Evolutionary conservation across 306 rosid genomes (phyloP).

Genomic region (Pyrus bretschneideri): DNA sequence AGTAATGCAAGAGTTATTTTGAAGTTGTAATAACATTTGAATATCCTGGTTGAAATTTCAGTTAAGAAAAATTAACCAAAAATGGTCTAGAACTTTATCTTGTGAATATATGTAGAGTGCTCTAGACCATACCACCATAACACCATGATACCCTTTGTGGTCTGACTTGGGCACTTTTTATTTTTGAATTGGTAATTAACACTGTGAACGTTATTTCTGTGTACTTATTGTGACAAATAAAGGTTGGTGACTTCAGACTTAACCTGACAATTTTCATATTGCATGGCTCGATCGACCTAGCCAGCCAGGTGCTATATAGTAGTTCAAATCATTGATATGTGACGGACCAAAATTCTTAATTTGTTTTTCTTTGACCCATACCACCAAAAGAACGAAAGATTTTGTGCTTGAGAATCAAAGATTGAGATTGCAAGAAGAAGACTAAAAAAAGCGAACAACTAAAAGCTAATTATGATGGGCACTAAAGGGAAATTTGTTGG

Average conservation of each 20-base stretch:
- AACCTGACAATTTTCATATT: background rate
- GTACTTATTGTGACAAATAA: background rate
- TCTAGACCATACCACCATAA: too few species aligned
- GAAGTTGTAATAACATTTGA: too few species aligned
- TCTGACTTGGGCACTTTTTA: background rate
- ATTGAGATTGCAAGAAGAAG: background rate
- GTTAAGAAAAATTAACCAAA: too few species aligned
- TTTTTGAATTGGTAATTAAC: background rate
- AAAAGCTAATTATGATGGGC: background rate
- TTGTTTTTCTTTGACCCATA: background rate
- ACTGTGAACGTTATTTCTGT: background rate
- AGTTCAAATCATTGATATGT: background rate
- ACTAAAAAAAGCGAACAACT: background rate
- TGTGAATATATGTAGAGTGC: too few species aligned
- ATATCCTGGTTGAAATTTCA: too few species aligned
- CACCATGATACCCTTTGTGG: background rate
- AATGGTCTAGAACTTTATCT: too few species aligned
- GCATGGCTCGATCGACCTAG: background rate
- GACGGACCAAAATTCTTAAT: background rate
- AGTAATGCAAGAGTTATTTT: too few species aligned
- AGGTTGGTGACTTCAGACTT: background rate
- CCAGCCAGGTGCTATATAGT: background rate
- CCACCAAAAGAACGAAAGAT: background rate
- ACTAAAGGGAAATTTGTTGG: background rate
- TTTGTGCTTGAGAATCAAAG: background rate